A percentile compares a stretch with the other conserved stretches of the same genome.
phyloP scores from a whole-genome alignment of 768 basidiomycete species.

The Tephrocybe sp. region DNA sequence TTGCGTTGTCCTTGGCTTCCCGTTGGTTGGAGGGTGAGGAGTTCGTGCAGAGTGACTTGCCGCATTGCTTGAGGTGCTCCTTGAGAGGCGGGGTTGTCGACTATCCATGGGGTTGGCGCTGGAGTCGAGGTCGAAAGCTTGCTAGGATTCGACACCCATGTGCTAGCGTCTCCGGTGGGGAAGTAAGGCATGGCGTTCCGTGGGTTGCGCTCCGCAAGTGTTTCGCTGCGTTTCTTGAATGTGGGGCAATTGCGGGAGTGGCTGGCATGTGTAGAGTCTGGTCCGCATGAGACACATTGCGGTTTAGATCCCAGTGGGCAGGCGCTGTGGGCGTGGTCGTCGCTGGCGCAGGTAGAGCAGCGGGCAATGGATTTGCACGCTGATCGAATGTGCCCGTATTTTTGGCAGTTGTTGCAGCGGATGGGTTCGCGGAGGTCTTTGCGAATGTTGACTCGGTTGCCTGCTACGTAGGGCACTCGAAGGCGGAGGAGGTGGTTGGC shows the following conservation, averaged over 20 bases:
- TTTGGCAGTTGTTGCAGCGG: slow-evolving; percentile 11
- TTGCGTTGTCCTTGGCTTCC: too few species aligned
- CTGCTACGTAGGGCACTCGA: too few species aligned
- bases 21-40: too few species aligned
- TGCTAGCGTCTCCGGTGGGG: not conserved
- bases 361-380: not conserved
- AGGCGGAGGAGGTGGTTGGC: not conserved
- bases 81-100: too few species aligned
- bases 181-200: slow-evolving; percentile 12
- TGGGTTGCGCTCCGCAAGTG: not conserved
- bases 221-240: not conserved
- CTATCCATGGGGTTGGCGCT: too few species aligned
- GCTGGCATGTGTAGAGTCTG: slow-evolving; percentile 4
- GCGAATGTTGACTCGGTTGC: not conserved
- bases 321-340: not conserved
- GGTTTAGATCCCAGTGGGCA: not conserved
- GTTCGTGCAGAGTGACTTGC: too few species aligned
- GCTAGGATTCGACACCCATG: too few species aligned
- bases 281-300: slow-evolving; percentile 5
- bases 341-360: slow-evolving; percentile 3
- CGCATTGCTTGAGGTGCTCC: too few species aligned
- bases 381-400: slow-evolving; percentile 2
- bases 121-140: too few species aligned
- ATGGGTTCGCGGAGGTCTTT: slow-evolving; percentile 5
- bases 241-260: not conserved